Conservation (phyloP, 257 asterid genomes). For the Solanum virginianum region DNA sequence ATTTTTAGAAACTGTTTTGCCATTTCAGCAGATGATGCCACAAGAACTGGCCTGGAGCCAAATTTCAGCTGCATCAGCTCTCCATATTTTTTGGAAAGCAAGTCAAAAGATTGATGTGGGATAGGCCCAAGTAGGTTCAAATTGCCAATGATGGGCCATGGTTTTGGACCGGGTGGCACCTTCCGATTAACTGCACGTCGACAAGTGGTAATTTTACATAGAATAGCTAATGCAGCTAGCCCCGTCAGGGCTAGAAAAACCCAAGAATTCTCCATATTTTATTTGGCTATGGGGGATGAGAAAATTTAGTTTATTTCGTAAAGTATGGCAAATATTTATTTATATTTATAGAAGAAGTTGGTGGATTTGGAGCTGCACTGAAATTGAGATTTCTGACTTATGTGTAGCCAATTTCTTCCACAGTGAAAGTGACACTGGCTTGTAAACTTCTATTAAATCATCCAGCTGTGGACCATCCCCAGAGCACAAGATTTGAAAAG, state of each 20-base stretch:
- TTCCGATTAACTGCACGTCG: not conserved
- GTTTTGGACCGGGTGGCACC: conserved; percentile 27
- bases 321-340: not conserved
- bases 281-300: not conserved
- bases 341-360: not conserved
- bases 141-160: conserved; percentile 35
- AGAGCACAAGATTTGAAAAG: not conserved
- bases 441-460: not conserved
- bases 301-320: not conserved
- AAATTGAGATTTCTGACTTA: not conserved
- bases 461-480: not conserved
- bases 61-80: conserved; percentile 26
- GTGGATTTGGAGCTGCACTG: not conserved
- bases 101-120: conserved; percentile 22
- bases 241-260: not conserved
- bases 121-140: conserved; percentile 22
- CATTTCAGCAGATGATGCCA: conserved; percentile 38
- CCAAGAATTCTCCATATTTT: conserved; percentile 5
- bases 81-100: conserved; percentile 24
- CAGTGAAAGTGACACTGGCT: not conserved
- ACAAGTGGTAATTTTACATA: not conserved
- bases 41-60: conserved; percentile 17
- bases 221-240: not conserved
- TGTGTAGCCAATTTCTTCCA: not conserved
- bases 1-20: conserved; percentile 21